Evolutionary conservation across 2,329 filamentous ascomycete species (phyloP), one percentile per base, ranked within the genome.

Genomic region (Nothopassalora personata): DNA sequence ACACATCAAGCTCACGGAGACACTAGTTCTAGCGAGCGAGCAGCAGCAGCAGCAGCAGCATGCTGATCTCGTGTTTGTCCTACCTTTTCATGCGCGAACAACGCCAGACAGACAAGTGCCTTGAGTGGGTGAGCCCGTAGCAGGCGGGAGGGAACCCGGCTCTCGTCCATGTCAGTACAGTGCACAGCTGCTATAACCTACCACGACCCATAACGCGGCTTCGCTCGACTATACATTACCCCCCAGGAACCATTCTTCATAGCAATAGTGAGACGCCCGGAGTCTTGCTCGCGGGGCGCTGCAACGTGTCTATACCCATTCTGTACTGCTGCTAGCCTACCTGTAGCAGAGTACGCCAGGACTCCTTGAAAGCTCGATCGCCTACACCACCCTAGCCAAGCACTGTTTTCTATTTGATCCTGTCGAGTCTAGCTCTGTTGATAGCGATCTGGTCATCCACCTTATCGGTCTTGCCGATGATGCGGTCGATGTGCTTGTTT

Each of bases 391-490:
- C 18, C 52, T 31, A 31, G 27, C 36, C 36, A 39, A 46, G 31
- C 51, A 55, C 13, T n/a, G 11, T 15, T n/a, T 5, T 58, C 56
- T 76, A 80, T 62, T 76, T 75, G 65, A 87, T 86, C 53, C 86
- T 81, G 68, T 88, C 85, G 73, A 91, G 73, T 66, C 85, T 83
- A 68, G 87, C 85, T 64, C 88, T 81, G 78, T 92, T 92, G 82
- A 90, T 85, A 59, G 85, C 85, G 68, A 93, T 89, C 70, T 88
- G 84, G 66, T 93, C 89, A 73, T 91, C 89, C 66, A 96, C 89
- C 67, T 81, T 83, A 72, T 96, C 91, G 76, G 87, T 93, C 90
- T 64, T 70, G 49, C 49, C 61, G 52, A 50, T 89, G 70, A 97
- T 90, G 60, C 86, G 82, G 62, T 89, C 86, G 69, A 96, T 87